Percentiles rank a stretch among this genome's conserved stretches.
Conservation (phyloP, 306 rosid species). For the Delonix regia region DNA sequence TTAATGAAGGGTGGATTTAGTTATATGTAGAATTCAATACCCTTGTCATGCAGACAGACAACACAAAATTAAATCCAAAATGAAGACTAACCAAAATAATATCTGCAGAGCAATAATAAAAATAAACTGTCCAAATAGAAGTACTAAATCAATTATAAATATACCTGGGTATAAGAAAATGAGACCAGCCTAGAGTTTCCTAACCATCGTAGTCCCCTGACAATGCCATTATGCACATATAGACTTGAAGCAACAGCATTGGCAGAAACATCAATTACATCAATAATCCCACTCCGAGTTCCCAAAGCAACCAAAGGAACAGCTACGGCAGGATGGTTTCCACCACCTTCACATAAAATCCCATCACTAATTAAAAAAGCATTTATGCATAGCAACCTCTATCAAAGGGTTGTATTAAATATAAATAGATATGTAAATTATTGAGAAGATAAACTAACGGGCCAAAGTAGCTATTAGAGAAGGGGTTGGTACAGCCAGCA, state of each 20-base stretch:
- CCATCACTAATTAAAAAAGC: slow-evolving; percentile 38
- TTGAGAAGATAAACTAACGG: slow-evolving; percentile 69
- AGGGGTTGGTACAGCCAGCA: slow-evolving; percentile 92
- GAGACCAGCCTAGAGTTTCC: slow-evolving; percentile 99
- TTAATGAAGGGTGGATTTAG: slow-evolving; percentile 15
- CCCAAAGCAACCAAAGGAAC: slow-evolving; percentile 99
- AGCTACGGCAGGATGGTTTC: slow-evolving; percentile 87
- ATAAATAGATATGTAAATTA: slow-evolving; percentile 40
- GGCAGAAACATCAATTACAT: slow-evolving; percentile 91
- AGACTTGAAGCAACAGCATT: slow-evolving; percentile 87
- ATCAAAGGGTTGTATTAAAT: slow-evolving; percentile 24
- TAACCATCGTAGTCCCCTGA: slow-evolving; percentile 96
- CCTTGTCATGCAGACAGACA: background rate
- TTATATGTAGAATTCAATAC: slow-evolving; percentile 26
- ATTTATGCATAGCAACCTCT: slow-evolving; percentile 3
- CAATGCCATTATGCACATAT: slow-evolving; percentile 76
- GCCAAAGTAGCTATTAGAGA: slow-evolving; percentile 93
- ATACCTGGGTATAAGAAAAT: slow-evolving; percentile 92
- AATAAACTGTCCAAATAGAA: slow-evolving; percentile 23
- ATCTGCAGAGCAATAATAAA: background rate
- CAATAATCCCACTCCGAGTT: slow-evolving; percentile 87
- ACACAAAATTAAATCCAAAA: slow-evolving; percentile 4
- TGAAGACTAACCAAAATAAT: background rate
- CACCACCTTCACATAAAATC: slow-evolving; percentile 75
- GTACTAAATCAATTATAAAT: slow-evolving; percentile 22